These are phyloP conservation scores for Populus simonii DNA, from an alignment of 345 rosid species.

Conservation along the genomic window DNA sequence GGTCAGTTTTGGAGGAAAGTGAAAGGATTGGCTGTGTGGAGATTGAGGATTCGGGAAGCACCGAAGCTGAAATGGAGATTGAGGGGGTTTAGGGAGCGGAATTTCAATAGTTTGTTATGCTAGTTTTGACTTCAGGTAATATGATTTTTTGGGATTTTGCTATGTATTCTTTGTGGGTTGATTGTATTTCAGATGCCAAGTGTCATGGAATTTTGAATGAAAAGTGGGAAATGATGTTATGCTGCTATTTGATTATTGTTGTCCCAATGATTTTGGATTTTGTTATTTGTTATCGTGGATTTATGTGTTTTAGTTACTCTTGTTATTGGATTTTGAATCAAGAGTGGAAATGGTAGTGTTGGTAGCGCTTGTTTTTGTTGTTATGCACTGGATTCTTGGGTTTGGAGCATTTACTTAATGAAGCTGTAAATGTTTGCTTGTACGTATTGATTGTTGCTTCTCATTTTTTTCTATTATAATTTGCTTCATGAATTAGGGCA, in stretches of 20 bases:
- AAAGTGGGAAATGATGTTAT: background rate
- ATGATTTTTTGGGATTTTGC: background rate
- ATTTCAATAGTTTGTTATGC: background rate
- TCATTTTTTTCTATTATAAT: too few species aligned
- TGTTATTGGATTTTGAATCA: background rate
- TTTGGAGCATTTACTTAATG: too few species aligned
- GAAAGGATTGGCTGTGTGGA: slow-evolving; percentile 45
- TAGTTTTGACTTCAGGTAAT: background rate
- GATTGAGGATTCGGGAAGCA: slow-evolving; percentile 9
- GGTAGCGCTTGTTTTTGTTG: background rate
- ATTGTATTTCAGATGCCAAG: background rate
- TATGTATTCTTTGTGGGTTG: background rate
- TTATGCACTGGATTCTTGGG: too few species aligned
- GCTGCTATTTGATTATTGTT: background rate
- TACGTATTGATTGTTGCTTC: background rate
- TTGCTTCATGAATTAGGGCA: too few species aligned
- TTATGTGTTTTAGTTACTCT: background rate
- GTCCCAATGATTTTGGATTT: background rate
- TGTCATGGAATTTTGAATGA: background rate
- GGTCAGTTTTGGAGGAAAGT: slow-evolving; percentile 65
- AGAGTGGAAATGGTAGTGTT: too few species aligned
- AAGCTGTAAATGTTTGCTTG: background rate
- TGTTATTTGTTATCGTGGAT: background rate
- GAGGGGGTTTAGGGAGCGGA: background rate
- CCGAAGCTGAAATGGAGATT: background rate